phyloP scores from a whole-genome alignment of 768 basidiomycete genomes.

The Coprinopsis sp. region DNA sequence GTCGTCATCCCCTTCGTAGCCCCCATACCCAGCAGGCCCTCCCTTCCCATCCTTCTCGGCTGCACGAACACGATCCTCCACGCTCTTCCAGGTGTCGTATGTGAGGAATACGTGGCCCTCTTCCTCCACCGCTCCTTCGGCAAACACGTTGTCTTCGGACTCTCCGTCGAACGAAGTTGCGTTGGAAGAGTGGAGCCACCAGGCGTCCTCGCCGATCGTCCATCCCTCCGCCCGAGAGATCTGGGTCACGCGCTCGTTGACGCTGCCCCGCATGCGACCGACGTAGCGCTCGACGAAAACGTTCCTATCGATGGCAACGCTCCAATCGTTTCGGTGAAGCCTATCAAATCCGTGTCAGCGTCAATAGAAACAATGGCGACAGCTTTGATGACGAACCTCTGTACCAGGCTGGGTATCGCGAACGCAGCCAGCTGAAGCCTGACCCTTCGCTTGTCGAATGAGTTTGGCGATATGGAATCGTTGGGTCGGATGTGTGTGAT shows the following conservation, averaged over 20 bases:
- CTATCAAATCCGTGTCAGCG: not conserved
- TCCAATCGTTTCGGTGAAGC: not conserved
- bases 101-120: constrained; percentile 62
- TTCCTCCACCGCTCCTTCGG: not conserved
- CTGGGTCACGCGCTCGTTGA: constrained; percentile 62
- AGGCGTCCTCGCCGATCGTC: constrained; percentile 71
- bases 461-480: constrained; percentile 84
- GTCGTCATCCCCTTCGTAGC: constrained; percentile 50
- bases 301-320: constrained; percentile 40
- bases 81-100: constrained; percentile 77
- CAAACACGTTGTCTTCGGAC: not conserved
- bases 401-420: constrained; percentile 66
- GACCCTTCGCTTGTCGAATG: constrained; percentile 86
- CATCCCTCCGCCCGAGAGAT: constrained; percentile 75
- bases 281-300: constrained; percentile 78
- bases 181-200: not conserved
- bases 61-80: constrained; percentile 70
- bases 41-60: constrained; percentile 56
- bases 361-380: not conserved
- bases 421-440: constrained; percentile 75
- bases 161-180: not conserved
- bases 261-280: constrained; percentile 66
- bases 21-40: constrained; percentile 23
- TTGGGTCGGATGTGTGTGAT: constrained; percentile 84
- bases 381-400: not conserved